phyloP scores from a whole-genome alignment of 2,329 filamentous ascomycete species.

The Trichophyton rubrum region DNA sequence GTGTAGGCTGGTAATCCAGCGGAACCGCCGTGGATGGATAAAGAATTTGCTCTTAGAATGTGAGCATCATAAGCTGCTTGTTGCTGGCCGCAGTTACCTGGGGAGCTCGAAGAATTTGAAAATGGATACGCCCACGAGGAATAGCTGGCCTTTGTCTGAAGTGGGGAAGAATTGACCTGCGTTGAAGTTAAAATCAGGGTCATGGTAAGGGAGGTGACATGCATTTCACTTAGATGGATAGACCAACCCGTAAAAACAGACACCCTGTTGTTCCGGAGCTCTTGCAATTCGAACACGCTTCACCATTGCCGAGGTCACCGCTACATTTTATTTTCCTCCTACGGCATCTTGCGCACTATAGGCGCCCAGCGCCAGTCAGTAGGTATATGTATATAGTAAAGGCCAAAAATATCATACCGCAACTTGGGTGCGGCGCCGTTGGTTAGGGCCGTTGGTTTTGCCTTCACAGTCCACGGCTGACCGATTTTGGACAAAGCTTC shows the following conservation, averaged over 20 bases:
- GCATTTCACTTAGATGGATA: background rate
- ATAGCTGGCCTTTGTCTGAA: conserved; percentile 17
- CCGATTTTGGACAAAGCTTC: background rate
- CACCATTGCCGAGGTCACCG: conserved; percentile 65
- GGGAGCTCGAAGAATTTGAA: conserved; percentile 11
- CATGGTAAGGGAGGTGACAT: background rate
- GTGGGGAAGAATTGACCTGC: conserved; percentile 25
- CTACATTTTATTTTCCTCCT: conserved; percentile 93
- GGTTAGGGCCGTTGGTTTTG: conserved; percentile 25
- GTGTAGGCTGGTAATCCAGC: conserved; percentile 4
- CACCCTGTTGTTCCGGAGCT: conserved; percentile 54
- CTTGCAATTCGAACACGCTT: conserved; percentile 72
- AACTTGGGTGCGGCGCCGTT: conserved; percentile 42
- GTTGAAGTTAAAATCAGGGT: background rate
- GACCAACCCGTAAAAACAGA: conserved; percentile 62
- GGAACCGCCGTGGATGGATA: conserved; percentile 5
- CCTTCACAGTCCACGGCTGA: conserved; percentile 11
- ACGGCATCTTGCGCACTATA: conserved; percentile 67
- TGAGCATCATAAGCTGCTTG: conserved; percentile 4
- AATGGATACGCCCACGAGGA: conserved; percentile 21
- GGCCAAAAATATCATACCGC: conserved; percentile 30
- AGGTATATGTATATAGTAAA: background rate
- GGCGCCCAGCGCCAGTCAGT: background rate
- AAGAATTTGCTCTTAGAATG: background rate
- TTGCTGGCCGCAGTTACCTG: conserved; percentile 7